Conservation (phyloP, 768 basidiomycete genomes). For the Collybia sordida region DNA sequence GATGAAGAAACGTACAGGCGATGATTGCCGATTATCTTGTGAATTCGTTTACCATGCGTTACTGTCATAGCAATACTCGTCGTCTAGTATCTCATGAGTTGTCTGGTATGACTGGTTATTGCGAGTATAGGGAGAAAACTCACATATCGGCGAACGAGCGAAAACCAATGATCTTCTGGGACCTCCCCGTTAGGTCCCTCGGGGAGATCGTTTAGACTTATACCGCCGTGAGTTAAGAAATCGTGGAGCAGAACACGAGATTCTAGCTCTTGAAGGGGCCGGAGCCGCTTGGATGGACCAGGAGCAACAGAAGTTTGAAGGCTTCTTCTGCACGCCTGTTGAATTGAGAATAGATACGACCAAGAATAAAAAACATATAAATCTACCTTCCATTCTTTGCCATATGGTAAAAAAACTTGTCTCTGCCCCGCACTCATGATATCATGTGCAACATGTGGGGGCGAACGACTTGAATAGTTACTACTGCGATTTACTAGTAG, state of each 20-base stretch:
- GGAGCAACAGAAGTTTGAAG: constrained; percentile 23
- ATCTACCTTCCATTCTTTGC: constrained; percentile 25
- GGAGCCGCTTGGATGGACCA: constrained; percentile 20
- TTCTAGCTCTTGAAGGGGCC: constrained; percentile 22
- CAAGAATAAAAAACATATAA: not conserved
- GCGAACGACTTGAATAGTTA: constrained; percentile 23
- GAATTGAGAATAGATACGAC: not conserved
- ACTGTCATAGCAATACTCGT: constrained; percentile 23
- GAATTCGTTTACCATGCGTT: constrained; percentile 20
- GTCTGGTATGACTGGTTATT: not conserved
- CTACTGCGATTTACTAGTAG: constrained; percentile 22
- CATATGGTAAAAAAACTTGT: constrained; percentile 25
- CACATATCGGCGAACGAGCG: constrained; percentile 25
- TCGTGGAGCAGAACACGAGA: constrained; percentile 23
- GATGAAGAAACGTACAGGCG: constrained; percentile 12
- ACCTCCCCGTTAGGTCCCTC: constrained; percentile 19
- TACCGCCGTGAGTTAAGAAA: constrained; percentile 17
- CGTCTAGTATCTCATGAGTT: constrained; percentile 9
- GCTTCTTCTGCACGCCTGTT: constrained; percentile 18
- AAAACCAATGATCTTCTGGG: constrained; percentile 27
- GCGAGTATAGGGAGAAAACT: constrained; percentile 2
- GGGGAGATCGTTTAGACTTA: constrained; percentile 13
- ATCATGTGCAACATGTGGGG: constrained; percentile 30
- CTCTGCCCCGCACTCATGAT: constrained; percentile 28
- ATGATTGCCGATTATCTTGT: constrained; percentile 18